A percentile compares a stretch with the other conserved stretches of the same genome.
phyloP scores from a whole-genome alignment of 352 stramenopile species.

The Blastocystis sp. region DNA sequence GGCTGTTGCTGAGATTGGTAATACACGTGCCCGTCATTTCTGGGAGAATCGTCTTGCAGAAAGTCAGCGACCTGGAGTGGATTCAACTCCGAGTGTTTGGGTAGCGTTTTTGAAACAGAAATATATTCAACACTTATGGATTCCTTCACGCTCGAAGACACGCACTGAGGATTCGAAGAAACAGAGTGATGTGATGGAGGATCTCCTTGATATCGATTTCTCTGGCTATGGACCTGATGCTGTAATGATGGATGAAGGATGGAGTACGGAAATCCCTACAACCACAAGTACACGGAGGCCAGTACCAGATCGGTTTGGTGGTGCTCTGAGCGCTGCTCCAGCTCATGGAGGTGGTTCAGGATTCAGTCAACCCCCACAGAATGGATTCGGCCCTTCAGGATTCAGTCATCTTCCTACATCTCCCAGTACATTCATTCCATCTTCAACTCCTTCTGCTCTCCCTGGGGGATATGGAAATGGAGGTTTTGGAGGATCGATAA shows the following conservation, averaged over 20 bases:
- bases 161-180: not conserved
- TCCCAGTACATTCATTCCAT: too few relatives aligned
- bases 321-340: not conserved
- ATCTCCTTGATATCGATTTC: constrained; percentile 57
- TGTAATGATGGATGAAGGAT: constrained; percentile 32
- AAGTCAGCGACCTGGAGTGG: not conserved
- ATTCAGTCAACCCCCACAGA: not conserved
- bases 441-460: not conserved
- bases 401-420: too few relatives aligned
- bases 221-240: constrained; percentile 30
- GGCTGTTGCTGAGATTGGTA: constrained; percentile 50
- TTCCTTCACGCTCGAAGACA: constrained; percentile 7
- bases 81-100: constrained; percentile 23
- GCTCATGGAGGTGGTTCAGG: not conserved
- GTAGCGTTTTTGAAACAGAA: constrained; percentile 44
- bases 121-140: constrained; percentile 46
- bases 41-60: constrained; percentile 36
- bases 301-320: not conserved
- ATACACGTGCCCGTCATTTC: constrained; percentile 24
- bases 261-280: not conserved
- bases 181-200: constrained; percentile 29
- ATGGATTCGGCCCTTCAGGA: too few relatives aligned
- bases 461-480: not conserved
- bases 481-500: not conserved
- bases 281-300: not conserved